Base-by-base conservation (phyloP, 345 rosid species). In the Eucalyptus caleyi region DNA sequence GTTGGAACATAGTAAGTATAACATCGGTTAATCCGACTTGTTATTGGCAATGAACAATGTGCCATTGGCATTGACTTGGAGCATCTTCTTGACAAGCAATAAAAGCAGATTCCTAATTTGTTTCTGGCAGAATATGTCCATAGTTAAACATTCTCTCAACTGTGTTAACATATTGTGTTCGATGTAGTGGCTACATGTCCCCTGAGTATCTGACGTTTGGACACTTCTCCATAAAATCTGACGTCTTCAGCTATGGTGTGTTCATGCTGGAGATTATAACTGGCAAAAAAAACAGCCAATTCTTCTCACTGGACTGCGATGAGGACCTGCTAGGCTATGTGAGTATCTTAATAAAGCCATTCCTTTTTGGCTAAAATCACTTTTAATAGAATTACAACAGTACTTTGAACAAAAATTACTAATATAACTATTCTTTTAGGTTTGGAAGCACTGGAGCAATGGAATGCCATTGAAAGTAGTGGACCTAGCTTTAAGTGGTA, bases 1-100 rank as follows among this genome's bases (percentile, higher is more conserved):
- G 95, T 94, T 6, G 95, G 97, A 19, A 96, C 98, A 77, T 93
- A 62, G 99, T 95, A 94, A 93, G 92, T 87, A 83, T 89, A 88
- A 37, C 45, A n/a, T 88, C 3, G 34, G 2, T 9, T 53, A 72
- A 37, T 72, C 82, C 1, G 45, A 72, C 82, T 69, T 69, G 81
- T 72, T 19, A 30, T 65, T 65, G 32, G 37, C 9, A 8, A 65
- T n/a, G 3, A 65, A 65, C 72, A 65, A 8, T 30, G 72, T 65
- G 72, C 19, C 72, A 14, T 65, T 14, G 9, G 37, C 72, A n/a
- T n/a, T 65, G 37, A 62, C 1, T 62, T 62, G 72, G 34, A 15
- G 2, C 37, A 65, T 65, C 1, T n/a, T 65, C 37, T 65, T 65
- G 72, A 65, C 72, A 65, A 30, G 72, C 72, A 65, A 65, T 8